Base-by-base conservation (phyloP, 306 rosid species). In the Sicyos baderoa region DNA sequence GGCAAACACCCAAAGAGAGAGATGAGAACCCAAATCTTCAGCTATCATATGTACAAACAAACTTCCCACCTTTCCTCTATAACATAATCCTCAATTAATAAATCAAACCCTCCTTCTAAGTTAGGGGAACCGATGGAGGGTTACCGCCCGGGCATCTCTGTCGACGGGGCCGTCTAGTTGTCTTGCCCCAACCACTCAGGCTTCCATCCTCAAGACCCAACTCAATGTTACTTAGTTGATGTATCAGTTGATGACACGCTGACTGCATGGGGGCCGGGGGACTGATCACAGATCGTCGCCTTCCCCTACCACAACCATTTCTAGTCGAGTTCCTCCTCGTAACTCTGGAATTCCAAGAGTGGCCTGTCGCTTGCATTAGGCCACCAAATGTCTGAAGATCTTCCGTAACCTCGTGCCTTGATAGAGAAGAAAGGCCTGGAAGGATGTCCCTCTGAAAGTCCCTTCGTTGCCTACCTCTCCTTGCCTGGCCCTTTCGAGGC, bases 371-470 rank as follows among this genome's bases (percentile, higher is more conserved):
- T 79, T 83, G 83, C 97, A 90, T 93, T 75, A 93, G 80, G 71
- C 96, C 98, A 58, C 96, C 96, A 76, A 93, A 93, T 64, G 86
- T 88, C 79, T 93, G 99, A 76, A 93, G 89, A 85, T 93, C 99
- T 80, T 90, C 99, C 5, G 97, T 93, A 55, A 93, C 97, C 84
- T 93, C 97, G 27, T 90, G 93, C 86, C 99, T 88, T 12, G 97
- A 90, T 65, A 93, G 76, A 70, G 99, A 85, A 14, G 84, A 63
- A 35, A 93, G 94, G 62, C 97, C 91, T 0, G 99, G 99, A 74
- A 93, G 97, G 77, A 93, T 90, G 77, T 93, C 99, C 87, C 89
- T 83, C 79, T 93, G 99, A 82, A 93, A 93, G 76, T 93, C 99
- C 87, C 96, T 85, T 70, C 93, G 77, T 84, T 90, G 97, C 83